Percentiles rank a stretch among this genome's conserved stretches.
Conservation (phyloP, 805 yeast genomes). For the Teunomyces cretensis region DNA sequence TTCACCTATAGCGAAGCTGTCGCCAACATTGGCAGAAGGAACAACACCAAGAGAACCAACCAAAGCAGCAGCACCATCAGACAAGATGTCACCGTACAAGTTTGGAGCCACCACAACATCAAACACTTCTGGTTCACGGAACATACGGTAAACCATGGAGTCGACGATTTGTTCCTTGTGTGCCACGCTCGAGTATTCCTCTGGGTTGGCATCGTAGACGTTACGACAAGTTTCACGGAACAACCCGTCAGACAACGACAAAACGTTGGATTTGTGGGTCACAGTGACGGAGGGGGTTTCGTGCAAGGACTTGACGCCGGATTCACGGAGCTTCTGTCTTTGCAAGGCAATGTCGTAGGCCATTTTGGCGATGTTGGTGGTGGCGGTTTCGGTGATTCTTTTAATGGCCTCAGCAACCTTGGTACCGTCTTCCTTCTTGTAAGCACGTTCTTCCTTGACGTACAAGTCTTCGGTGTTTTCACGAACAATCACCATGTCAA, state of each 20-base stretch:
- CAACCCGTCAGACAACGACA: constrained; percentile 89
- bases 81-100: constrained; percentile 93
- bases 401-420: constrained; percentile 96
- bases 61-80: constrained; percentile 97
- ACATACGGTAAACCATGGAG: constrained; percentile 98
- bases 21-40: constrained; percentile 98
- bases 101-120: constrained; percentile 99
- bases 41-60: constrained; percentile 98
- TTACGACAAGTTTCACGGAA: constrained; percentile 84
- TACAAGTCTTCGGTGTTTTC: constrained; percentile 98
- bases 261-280: constrained; percentile 94
- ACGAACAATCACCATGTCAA: constrained; percentile 96
- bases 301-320: constrained; percentile 35
- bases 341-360: constrained; percentile 92
- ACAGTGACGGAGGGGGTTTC: constrained; percentile 73
- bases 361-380: constrained; percentile 81
- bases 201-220: constrained; percentile 58
- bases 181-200: constrained; percentile 56
- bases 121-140: constrained; percentile 95
- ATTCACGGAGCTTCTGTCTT: constrained; percentile 76
- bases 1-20: constrained; percentile 93
- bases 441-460: constrained; percentile 86
- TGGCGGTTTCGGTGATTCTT: constrained; percentile 88
- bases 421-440: constrained; percentile 74
- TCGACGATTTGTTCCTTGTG: constrained; percentile 97